Evolutionary conservation across 2,329 filamentous ascomycete genomes (phyloP).

Genomic region (Aureobasidium musti): DNA sequence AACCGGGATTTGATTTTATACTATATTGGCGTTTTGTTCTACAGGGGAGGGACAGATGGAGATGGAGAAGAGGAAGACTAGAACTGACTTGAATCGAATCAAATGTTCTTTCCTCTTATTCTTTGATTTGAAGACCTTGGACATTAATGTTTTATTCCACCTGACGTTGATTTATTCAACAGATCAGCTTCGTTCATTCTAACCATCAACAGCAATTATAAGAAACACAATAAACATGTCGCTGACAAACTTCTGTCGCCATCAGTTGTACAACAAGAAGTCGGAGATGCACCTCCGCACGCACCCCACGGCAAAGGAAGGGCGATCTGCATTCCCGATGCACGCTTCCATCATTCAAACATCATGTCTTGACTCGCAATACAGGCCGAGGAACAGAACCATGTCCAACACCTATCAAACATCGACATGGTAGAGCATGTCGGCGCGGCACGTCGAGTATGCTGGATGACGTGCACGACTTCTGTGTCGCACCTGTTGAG

Average conservation of each 20-base stretch:
- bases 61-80: background rate
- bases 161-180: background rate
- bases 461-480: constrained; percentile 5
- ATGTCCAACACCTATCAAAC: background rate
- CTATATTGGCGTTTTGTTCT: constrained; percentile 12
- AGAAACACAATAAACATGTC: too few relatives aligned
- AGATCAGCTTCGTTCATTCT: background rate
- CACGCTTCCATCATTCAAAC: background rate
- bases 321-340: constrained; percentile 18
- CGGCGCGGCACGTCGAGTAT: background rate
- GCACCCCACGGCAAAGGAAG: background rate
- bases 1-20: constrained; percentile 34
- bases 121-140: background rate
- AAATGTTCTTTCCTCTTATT: background rate
- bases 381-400: background rate
- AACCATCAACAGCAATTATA: background rate
- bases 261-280: background rate
- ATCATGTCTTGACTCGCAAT: background rate
- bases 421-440: background rate
- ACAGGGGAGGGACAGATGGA: background rate
- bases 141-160: background rate
- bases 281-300: background rate
- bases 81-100: background rate
- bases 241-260: too few relatives aligned
- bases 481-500: background rate